Evolutionary conservation across 257 asterid species (phyloP).

Genomic region (Orobanche coerulescens): DNA sequence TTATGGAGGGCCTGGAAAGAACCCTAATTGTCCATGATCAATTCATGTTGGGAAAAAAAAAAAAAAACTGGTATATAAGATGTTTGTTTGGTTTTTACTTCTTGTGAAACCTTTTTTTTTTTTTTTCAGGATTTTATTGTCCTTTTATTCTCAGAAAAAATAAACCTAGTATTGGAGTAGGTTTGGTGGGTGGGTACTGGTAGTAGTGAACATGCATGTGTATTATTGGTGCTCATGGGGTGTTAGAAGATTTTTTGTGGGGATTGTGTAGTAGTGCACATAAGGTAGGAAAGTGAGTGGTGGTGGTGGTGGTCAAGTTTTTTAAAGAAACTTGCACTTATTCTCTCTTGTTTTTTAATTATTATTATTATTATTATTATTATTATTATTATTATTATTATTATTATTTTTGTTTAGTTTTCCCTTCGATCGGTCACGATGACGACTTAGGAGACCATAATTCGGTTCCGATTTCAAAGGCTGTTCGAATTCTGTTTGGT

Average conservation of each 20-base stretch:
- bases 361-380: neutral
- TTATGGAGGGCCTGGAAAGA: constrained; percentile 90
- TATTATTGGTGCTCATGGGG: constrained; percentile 17
- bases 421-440: no score
- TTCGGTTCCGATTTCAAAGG: no score
- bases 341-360: neutral
- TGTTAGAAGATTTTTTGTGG: no score
- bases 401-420: neutral
- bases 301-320: constrained; percentile 25
- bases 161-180: constrained; percentile 21
- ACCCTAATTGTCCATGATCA: constrained; percentile 46
- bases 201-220: constrained; percentile 24
- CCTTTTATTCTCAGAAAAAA: constrained; percentile 7
- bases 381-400: neutral
- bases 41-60: neutral
- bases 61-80: neutral
- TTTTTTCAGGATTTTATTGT: constrained; percentile 19
- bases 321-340: constrained; percentile 31
- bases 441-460: no score
- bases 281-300: constrained; percentile 20
- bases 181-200: constrained; percentile 5
- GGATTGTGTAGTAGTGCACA: no score
- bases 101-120: constrained; percentile 38
- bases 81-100: constrained; percentile 32
- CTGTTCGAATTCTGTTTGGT: no score